Conservation (phyloP, 345 rosid genomes). For the Pistacia integerrima region DNA sequence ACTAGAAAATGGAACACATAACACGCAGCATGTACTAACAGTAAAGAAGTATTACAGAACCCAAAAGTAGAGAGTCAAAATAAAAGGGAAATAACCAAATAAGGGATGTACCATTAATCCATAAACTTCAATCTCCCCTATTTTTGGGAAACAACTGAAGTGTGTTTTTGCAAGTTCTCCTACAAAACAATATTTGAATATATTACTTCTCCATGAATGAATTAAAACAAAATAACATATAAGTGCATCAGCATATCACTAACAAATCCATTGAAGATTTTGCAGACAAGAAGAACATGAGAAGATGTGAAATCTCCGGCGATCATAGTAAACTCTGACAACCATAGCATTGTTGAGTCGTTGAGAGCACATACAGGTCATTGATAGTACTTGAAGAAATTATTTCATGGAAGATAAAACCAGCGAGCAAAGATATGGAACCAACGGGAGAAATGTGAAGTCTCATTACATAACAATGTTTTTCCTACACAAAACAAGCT, state of each 20-base stretch:
- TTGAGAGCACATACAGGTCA: background rate
- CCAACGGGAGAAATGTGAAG: background rate
- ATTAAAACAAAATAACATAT: background rate
- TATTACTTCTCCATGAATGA: conserved; percentile 2
- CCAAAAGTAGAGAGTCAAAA: background rate
- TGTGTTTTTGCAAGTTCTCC: conserved; percentile 59
- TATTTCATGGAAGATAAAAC: background rate
- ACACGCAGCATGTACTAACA: background rate
- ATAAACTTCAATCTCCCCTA: conserved; percentile 49
- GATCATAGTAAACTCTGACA: background rate
- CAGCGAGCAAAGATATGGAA: background rate
- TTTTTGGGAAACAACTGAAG: conserved; percentile 38
- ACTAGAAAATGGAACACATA: conserved; percentile 8
- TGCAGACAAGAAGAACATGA: background rate
- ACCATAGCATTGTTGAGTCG: background rate
- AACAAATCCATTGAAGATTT: background rate
- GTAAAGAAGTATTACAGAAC: background rate
- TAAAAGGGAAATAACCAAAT: background rate
- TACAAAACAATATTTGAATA: conserved; percentile 24
- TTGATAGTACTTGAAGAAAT: background rate
- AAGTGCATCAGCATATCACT: background rate
- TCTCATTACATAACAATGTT: background rate
- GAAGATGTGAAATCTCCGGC: background rate
- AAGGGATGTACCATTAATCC: conserved; percentile 47
- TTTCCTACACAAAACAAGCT: too few relatives aligned